Base-by-base conservation (phyloP, 2,329 filamentous ascomycete genomes). In the Fusarium aywerte region DNA sequence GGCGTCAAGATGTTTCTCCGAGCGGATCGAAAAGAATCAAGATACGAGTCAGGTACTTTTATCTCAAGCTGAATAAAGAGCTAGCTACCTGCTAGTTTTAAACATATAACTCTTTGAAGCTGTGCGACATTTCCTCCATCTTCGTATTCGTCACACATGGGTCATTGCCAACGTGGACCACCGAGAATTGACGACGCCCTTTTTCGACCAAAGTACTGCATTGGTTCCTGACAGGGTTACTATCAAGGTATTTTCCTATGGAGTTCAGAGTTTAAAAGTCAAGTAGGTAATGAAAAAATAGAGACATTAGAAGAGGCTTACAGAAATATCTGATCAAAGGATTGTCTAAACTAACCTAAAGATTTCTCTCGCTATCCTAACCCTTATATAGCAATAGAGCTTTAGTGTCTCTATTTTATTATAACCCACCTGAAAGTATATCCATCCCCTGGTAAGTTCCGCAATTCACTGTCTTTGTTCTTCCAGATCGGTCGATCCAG, bases 111-210 rank as follows among this genome's bases (percentile, higher is more conserved):
- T 16, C 25, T 23, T 21, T 39, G 8, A 44, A 62, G 33, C n/a
- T 45, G 51, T 45, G 60, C 51, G 58, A 63, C 51, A 58, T 58
- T 63, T 60, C 32, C n/a, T 27, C 3, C 18, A 53, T 39, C 38
- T 20, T 29, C 49, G 59, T 25, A 54, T 54, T 62, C 53, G 66
- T 68, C 61, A 62, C 58, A 51, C 42, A 53, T 68, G 66, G 66
- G 56, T 66, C 65, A 20, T 44, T 51, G 35, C n/a, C 32, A 51
- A 68, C 56, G 56, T 68, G 61, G 65, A 68, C 58, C 23, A 25
- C n/a, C 27, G 33, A 48, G 16, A 61, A 39, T 55, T 29, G 29
- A 49, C 57, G 31, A 42, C 25, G 18, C 59, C 33, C 18, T 59
- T 49, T 32, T 49, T 32, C 27, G 3, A 16, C 13, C 7, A 27